A percentile compares a stretch with the other conserved stretches of the same genome.
phyloP scores from a whole-genome alignment of 2,329 filamentous ascomycete species.

The Cercospora sojina region DNA sequence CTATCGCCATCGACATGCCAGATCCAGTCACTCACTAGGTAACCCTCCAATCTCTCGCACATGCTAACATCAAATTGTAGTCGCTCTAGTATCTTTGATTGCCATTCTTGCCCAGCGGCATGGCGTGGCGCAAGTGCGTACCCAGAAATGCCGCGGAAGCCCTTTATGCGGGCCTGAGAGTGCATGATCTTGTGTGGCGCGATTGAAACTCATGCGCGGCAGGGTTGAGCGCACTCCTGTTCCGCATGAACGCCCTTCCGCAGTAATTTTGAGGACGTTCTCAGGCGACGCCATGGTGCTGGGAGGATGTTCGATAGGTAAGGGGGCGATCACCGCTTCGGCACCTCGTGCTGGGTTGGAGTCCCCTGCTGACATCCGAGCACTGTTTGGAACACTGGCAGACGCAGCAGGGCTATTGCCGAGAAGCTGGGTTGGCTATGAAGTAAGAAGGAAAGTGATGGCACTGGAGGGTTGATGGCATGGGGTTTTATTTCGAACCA shows the following conservation, averaged over 20 bases:
- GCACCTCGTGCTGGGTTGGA: not conserved
- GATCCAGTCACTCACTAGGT: not conserved
- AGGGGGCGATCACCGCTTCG: not conserved
- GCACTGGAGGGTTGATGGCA: not conserved
- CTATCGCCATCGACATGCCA: not conserved
- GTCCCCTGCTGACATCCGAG: not conserved
- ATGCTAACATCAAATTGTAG: not conserved
- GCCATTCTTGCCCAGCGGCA: not conserved
- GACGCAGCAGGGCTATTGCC: not conserved
- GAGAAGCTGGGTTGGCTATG: not conserved
- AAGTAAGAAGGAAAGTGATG: not conserved
- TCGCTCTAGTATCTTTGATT: not conserved
- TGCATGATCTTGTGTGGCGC: not conserved
- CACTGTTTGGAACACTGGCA: not conserved
- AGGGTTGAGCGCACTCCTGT: not conserved
- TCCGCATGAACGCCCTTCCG: not conserved
- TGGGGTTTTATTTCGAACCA: not conserved
- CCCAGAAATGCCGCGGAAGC: not conserved
- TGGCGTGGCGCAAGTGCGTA: not conserved
- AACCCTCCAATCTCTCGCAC: not conserved
- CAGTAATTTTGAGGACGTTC: not conserved
- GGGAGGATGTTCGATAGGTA: not conserved
- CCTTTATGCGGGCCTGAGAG: not conserved
- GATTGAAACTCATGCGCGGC: not conserved
- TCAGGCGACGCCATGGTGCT: not conserved